phyloP scores from a whole-genome alignment of 352 stramenopile species.

The Globisporangium emineosum region DNA sequence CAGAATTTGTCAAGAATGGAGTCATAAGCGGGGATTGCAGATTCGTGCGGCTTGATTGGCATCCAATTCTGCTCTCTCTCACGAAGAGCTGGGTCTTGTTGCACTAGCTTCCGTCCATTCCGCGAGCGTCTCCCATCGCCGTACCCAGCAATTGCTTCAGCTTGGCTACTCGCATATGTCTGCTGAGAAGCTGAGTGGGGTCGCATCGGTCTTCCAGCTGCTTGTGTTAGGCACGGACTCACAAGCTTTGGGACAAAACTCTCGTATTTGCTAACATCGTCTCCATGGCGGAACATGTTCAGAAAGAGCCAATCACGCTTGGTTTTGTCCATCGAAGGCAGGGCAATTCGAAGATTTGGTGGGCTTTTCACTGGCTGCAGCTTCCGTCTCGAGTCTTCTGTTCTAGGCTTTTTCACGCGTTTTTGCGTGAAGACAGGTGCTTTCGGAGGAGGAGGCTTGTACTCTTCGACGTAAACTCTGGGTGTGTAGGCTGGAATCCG shows the following conservation, averaged over 20 bases:
- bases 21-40: constrained; percentile 59
- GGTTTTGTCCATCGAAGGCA: constrained; percentile 52
- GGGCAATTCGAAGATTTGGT: constrained; percentile 43
- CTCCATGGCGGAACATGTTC: constrained; percentile 78
- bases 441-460: constrained; percentile 35
- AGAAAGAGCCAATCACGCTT: constrained; percentile 74
- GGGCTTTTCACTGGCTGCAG: constrained; percentile 53
- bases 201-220: background rate
- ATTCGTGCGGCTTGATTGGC: constrained; percentile 37
- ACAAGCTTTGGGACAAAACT: constrained; percentile 39
- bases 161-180: constrained; percentile 20
- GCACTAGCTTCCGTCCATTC: constrained; percentile 25
- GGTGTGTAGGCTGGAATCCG: constrained; percentile 3
- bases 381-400: constrained; percentile 24
- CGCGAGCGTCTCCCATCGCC: constrained; percentile 3
- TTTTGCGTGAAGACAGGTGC: constrained; percentile 37
- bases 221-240: background rate
- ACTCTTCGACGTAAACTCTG: constrained; percentile 23
- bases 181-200: constrained; percentile 19
- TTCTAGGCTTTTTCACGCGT: constrained; percentile 21
- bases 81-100: constrained; percentile 19
- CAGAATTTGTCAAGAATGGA: constrained; percentile 82
- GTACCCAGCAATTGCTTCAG: constrained; percentile 14
- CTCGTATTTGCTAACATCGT: constrained; percentile 66
- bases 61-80: constrained; percentile 61